A percentile compares a stretch with the other conserved stretches of the same genome.
phyloP scores from a whole-genome alignment of 1,284 basidiomycete species.

The Ceratobasidium sp. region DNA sequence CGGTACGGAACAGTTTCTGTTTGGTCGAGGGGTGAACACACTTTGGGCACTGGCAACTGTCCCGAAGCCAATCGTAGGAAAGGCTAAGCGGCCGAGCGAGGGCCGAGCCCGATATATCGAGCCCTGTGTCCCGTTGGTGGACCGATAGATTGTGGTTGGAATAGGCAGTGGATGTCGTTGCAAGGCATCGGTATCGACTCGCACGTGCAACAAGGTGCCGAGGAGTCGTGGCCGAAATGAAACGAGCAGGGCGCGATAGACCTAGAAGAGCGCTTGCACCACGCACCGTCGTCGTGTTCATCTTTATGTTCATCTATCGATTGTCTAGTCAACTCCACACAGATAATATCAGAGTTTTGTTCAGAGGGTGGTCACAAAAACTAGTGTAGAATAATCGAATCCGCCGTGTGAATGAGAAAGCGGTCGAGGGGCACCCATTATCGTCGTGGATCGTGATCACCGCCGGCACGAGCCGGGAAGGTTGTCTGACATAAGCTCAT shows the following conservation, averaged over 20 bases:
- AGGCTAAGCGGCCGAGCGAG: constrained; percentile 41
- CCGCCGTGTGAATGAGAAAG: not conserved
- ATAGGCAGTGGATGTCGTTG: not conserved
- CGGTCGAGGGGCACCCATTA: not conserved
- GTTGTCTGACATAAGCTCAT: not conserved
- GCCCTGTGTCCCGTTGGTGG: not conserved
- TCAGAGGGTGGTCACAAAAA: not conserved
- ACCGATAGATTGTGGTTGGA: not conserved
- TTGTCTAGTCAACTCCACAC: not conserved
- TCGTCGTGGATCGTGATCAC: constrained; percentile 1
- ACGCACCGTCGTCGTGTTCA: not conserved
- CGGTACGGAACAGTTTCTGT: constrained; percentile 75
- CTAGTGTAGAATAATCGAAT: not conserved
- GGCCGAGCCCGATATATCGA: constrained; percentile 10
- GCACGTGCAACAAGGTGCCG: constrained; percentile 12
- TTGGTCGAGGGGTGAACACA: constrained; percentile 75
- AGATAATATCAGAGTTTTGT: constrained; percentile 30
- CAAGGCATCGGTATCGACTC: not conserved
- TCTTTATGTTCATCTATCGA: constrained; percentile 16
- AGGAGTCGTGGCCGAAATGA: constrained; percentile 21
- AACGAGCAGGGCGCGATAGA: constrained; percentile 16
- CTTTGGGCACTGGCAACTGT: constrained; percentile 60
- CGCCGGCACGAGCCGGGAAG: not conserved
- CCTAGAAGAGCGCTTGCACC: constrained; percentile 25
- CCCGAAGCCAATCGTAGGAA: constrained; percentile 58